Base-by-base conservation (phyloP, 2,329 filamentous ascomycete species). In the Cordyceps cicadae region DNA sequence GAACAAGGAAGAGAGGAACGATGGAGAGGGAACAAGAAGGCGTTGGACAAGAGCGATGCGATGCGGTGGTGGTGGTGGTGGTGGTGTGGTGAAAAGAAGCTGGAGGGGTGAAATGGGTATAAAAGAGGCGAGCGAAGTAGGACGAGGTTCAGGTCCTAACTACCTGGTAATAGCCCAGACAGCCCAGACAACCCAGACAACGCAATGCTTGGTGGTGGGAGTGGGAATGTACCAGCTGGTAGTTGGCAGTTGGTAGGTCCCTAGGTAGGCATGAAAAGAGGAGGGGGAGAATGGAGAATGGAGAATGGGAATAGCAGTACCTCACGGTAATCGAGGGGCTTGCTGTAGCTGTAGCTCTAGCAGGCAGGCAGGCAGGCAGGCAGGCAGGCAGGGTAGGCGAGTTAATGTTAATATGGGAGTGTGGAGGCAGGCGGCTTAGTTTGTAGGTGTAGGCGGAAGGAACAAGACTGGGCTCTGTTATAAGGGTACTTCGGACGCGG, bases 41-140 rank as follows among this genome's bases (percentile, higher is more conserved):
- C 11, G 14, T 26, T 5, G 26, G 19, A 48, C 21, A 48, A 26
- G 15, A 37, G 54, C 26, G 54, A 56, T 56, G 54, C 4, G 24
- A 24, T 2, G 24, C 2, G 24, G 24, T 24, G 24, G 24, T 24
- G 24, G 24, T 24, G 24, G 24, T 5, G 14, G 54, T 26, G 54
- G 54, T 21, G 43, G 54, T 56, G 54, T 48, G 43, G 43, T 56
- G 54, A 34, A 43, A 48, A 24, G 43, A 56, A 43, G 26, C 29
- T 12, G 54, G 54, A 56, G 54, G 54, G 54, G 54, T 48, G 54
- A 45, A 56, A 48, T 56, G 29, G 54, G 54, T 56, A 56, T 56
- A 17, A 43, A 56, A 56, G 54, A 56, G 53, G 41, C 41, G 15
- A 37, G 54, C 54, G 43, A 34, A 29, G 48, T 56, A 46, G 17